Base-by-base conservation (phyloP, 192 early-diverging fungal species). In the Globomyces pollinis-pini region DNA sequence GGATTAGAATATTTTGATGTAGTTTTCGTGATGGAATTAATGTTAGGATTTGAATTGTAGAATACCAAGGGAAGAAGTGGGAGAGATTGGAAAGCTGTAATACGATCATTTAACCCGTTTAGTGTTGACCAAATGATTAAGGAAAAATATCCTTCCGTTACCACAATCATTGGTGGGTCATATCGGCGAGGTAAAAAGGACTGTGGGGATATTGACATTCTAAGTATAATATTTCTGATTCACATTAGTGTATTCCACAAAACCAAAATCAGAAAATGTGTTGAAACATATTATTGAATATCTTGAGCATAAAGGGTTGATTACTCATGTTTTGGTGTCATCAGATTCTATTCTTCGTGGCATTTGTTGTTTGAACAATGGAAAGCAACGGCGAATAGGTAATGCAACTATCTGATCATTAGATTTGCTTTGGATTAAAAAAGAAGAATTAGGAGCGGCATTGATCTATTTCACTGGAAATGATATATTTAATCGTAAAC, bases 381-480 rank as follows among this genome's bases (percentile, higher is more conserved):
- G 57, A 2, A 16, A 21, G 18, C 33, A 54, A 33, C 33, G 75
- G 15, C 65, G 75, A 20, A 38, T 47, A 20, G 44, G 44, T 47
- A 47, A 26, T 3, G n/a, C n/a, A n/a, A n/a, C 23, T 20, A 3
- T 47, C 21, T 13, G 4, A 26, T 2, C 3, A 8, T 7, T 77
- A 35, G 76, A 78, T 38, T 60, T 78, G 16, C 66, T 74, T 21
- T 42, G 72, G 8, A 68, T 72, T 8, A 66, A 66, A 15, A 68
- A 44, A 24, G 31, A 67, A 15, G 70, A 75, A 42, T 42, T 69
- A 32, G 76, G 76, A 3, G 64, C 76, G 1, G 62, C 76, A 15
- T 61, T 76, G 44, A 63, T 78, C 11, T 71, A 78, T 68, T 78
- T 66, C 24, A 76, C 76, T 3, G 73, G 76, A 0, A 78, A 73